Evolutionary conservation across 73 alveolate genomes (phyloP), one percentile per base, ranked within the genome.

Genomic region (Stentor roeselii): DNA sequence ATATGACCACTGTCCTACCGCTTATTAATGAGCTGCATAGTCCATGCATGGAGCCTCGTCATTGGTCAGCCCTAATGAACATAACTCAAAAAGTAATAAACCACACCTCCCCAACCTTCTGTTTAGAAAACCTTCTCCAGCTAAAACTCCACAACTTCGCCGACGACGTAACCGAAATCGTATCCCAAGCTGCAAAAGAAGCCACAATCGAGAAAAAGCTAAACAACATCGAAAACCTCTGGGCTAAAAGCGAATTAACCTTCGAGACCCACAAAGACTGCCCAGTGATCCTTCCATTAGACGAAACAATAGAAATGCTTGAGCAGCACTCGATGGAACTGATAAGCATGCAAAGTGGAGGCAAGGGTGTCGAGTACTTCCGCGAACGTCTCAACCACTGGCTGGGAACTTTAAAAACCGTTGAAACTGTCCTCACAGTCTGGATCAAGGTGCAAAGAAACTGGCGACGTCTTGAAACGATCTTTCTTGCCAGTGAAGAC

Each of bases 361-460:
- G 97, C 61, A 92, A 93, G 78, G 93, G 90, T 87, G 98, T 95
- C 59, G 98, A 94, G 83, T 95, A 90, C 92, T 94, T 94, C 87
- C 90, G 92, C 60, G 97, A 93, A 60, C 90, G 92, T 40, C 95
- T 89, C n/a, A 86, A 80, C n/a, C 90, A 93, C 85, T 96, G 99
- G 99, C 95, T 94, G 86, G 98, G 93, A 85, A 97, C 94, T 82
- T 95, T 98, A 60, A 95, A 98, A 60, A 91, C 99, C 58, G 99
- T 97, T 58, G 99, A 98, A 82, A 92, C 97, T n/a, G 99, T 97
- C 60, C 94, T 98, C 60, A 87, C 95, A 84, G 99, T 96, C 80
- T 98, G 99, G 99, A 91, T 98, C 74, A 98, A 98, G 82, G 99
- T 98, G 91, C 98, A 98, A 84, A 97, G 93, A 89, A 98, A 98